phyloP scores from a whole-genome alignment of 495 filamentous ascomycete genomes.

The Viridothelium virens region DNA sequence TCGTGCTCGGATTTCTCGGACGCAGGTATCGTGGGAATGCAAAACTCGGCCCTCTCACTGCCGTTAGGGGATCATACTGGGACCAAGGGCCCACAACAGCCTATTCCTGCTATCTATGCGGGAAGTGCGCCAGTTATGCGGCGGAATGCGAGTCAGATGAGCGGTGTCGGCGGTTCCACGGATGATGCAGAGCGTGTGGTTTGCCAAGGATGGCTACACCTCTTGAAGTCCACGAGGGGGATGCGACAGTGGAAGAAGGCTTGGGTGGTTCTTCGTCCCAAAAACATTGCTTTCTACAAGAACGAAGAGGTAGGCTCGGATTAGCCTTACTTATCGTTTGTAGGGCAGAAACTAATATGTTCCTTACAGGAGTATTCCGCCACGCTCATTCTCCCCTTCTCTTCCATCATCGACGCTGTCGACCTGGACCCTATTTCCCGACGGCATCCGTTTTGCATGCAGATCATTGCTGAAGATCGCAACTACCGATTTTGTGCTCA shows the following conservation, averaged over 20 bases:
- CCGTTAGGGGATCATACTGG: constrained; percentile 17
- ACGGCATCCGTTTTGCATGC: constrained; percentile 78
- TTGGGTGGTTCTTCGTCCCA: constrained; percentile 86
- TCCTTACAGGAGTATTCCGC: constrained; percentile 67
- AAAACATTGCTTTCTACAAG: constrained; percentile 86
- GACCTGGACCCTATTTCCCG: constrained; percentile 82
- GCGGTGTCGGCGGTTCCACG: constrained; percentile 45
- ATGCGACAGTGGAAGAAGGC: constrained; percentile 90
- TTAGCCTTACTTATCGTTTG: not conserved
- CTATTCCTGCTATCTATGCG: constrained; percentile 13
- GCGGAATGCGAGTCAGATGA: constrained; percentile 51
- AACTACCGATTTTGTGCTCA: constrained; percentile 77
- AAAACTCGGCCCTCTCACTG: constrained; percentile 38
- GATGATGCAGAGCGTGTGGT: constrained; percentile 61
- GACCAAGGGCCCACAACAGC: constrained; percentile 21
- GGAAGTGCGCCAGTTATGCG: constrained; percentile 22
- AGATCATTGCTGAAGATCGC: constrained; percentile 91
- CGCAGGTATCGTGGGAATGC: constrained; percentile 38
- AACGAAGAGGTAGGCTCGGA: constrained; percentile 56
- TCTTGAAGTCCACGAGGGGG: constrained; percentile 75
- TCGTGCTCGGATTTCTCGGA: constrained; percentile 91
- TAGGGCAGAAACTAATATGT: constrained; percentile 8
- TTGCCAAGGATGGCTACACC: constrained; percentile 85
- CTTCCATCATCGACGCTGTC: constrained; percentile 79
- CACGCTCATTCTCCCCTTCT: constrained; percentile 69